Percentiles rank a stretch among this genome's conserved stretches.
phyloP scores from a whole-genome alignment of 1,284 basidiomycete species.

The Apiotrichum laibachii region DNA sequence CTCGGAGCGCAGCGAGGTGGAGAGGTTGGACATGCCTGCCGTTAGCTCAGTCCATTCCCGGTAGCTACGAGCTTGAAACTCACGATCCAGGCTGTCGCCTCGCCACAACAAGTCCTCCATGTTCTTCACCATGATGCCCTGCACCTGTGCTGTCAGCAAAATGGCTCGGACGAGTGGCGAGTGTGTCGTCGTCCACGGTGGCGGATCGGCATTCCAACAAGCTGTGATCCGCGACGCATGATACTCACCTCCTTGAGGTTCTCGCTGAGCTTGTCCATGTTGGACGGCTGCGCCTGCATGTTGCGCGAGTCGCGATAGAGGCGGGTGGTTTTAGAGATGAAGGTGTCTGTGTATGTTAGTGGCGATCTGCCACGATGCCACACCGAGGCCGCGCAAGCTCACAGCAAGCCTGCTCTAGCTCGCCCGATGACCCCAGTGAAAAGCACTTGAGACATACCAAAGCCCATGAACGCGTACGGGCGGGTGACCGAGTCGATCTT shows the following conservation, averaged over 20 bases:
- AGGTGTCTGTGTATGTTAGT: slow-evolving; percentile 69
- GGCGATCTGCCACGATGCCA: neutral
- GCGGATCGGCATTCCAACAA: too few relatives aligned
- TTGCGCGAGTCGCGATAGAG: slow-evolving; percentile 92
- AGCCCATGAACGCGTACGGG: slow-evolving; percentile 94
- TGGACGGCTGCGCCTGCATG: slow-evolving; percentile 34
- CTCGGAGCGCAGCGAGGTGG: slow-evolving; percentile 94
- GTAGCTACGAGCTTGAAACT: slow-evolving; percentile 1
- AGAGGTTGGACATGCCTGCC: slow-evolving; percentile 92
- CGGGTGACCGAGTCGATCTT: slow-evolving; percentile 81
- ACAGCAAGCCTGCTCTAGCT: slow-evolving; percentile 37
- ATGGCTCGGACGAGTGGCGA: too few relatives aligned
- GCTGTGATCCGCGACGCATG: too few relatives aligned
- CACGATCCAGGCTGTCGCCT: slow-evolving; percentile 50
- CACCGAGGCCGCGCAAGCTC: too few relatives aligned
- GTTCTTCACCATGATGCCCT: slow-evolving; percentile 99
- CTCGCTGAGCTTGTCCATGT: slow-evolving; percentile 83
- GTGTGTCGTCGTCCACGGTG: too few relatives aligned
- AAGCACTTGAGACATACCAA: too few relatives aligned
- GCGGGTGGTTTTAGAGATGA: slow-evolving; percentile 96
- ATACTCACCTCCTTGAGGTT: slow-evolving; percentile 77
- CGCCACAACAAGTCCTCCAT: slow-evolving; percentile 94
- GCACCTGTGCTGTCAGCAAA: slow-evolving; percentile 54
- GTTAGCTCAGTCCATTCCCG: neutral
- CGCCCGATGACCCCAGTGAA: too few relatives aligned